phyloP scores from a whole-genome alignment of 2,329 filamentous ascomycete species.

The Gliomastix tumulicola region DNA sequence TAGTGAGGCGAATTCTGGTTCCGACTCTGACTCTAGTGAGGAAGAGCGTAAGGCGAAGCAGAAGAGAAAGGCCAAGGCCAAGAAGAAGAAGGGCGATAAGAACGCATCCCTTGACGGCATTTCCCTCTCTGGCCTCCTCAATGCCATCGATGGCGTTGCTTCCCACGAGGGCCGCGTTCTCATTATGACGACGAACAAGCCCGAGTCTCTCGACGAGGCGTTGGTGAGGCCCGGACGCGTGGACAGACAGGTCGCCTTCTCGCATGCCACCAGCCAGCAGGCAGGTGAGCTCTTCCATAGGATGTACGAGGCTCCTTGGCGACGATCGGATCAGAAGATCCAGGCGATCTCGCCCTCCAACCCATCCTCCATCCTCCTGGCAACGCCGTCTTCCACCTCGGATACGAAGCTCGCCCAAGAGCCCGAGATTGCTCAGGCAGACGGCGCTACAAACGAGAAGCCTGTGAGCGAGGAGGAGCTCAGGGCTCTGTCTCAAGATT shows the following conservation, averaged over 20 bases:
- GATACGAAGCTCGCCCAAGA: conserved; percentile 2
- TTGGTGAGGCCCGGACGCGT: conserved; percentile 69
- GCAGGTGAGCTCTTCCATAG: conserved; percentile 51
- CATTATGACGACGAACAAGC: conserved; percentile 77
- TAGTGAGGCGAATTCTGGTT: conserved; percentile 9
- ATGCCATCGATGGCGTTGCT: conserved; percentile 77
- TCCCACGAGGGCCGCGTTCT: conserved; percentile 73
- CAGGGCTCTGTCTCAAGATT: conserved; percentile 34
- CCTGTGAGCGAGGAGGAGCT: conserved; percentile 29
- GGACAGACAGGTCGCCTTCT: conserved; percentile 62
- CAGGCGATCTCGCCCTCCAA: conserved; percentile 2
- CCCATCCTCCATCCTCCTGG: background rate
- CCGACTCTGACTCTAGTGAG: conserved; percentile 15
- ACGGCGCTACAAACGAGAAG: conserved; percentile 2
- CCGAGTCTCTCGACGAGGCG: conserved; percentile 65
- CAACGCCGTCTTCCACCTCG: background rate
- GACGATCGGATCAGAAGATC: conserved; percentile 5
- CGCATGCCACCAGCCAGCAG: conserved; percentile 45
- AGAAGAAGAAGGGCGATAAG: conserved; percentile 13
- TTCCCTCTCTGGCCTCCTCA: conserved; percentile 71
- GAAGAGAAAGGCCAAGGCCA: conserved; percentile 9
- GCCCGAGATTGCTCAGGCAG: background rate
- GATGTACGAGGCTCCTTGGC: conserved; percentile 42
- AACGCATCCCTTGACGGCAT: conserved; percentile 36
- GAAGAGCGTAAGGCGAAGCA: conserved; percentile 10